Base-by-base conservation (phyloP, 495 filamentous ascomycete species). In the Xylaria longipes region DNA sequence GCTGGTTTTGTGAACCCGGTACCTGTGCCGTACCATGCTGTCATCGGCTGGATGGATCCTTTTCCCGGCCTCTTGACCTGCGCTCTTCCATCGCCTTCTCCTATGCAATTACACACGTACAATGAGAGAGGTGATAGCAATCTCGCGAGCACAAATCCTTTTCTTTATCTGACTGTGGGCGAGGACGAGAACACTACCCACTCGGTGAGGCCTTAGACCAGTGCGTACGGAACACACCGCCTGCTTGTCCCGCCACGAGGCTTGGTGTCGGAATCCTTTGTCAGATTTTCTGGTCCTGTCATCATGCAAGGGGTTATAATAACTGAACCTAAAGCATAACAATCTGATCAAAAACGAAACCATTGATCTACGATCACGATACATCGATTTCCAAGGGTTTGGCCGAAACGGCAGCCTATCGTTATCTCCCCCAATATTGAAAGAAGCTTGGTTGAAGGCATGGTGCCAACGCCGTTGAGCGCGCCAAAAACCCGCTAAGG, bases 221-320 rank as follows among this genome's bases (percentile, higher is more conserved):
- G 39, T 33, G 29, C 7, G 5, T 9, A 27, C 46, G 46, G 48
- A 67, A 67, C n/a, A 54, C 65, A 20, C 48, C 65, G 48, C 46
- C 39, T 29, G 15, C 41, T 20, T 65, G 1, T 65, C 31, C 27
- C 48, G n/a, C 31, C 41, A 14, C 31, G 33, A 25, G 27, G 48
- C n/a, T 33, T 67, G 37, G 65, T 54, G 31, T 56, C 33, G 48
- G 65, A 22, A 67, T 67, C 48, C 65, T 56, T 56, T 56, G 65
- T 67, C 48, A 43, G 65, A 67, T 67, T 67, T 39, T 56, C 65
- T 39, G 48, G 29, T 41, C 35, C 46, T 54, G 65, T 56, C 48
- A 66, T 66, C 46, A 54, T 54, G 64, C 64, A 52, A 46, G 43
- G 64, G 64, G 64, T 31, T 58, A 60, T 25, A 37, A 5, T 60